These are phyloP conservation scores for Neurospora sp. DNA, from an alignment of 495 filamentous ascomycete species.

Conservation along the genomic window DNA sequence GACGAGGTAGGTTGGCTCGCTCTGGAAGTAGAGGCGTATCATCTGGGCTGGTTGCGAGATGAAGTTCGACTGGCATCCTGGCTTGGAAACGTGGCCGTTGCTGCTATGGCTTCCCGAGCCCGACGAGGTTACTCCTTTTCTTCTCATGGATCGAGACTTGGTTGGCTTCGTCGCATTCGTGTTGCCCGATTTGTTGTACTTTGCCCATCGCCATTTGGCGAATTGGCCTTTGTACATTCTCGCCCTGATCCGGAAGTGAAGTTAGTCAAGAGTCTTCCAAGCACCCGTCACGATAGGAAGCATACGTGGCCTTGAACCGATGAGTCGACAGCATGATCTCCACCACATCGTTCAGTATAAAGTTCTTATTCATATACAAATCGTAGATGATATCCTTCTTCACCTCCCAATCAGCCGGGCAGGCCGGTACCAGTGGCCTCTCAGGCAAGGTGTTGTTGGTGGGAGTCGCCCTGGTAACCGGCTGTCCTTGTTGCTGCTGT, in stretches of 20 bases:
- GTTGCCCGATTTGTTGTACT: conserved; percentile 21
- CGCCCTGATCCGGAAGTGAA: conserved; percentile 6
- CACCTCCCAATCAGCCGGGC: conserved; percentile 21
- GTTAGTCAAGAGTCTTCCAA: neutral
- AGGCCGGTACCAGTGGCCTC: conserved; percentile 21
- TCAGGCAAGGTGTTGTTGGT: neutral
- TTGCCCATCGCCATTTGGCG: conserved; percentile 25
- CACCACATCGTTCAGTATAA: conserved; percentile 26
- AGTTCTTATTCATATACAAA: conserved; percentile 25
- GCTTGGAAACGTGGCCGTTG: neutral
- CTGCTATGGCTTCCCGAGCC: neutral
- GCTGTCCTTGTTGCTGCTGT: neutral
- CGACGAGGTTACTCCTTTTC: neutral
- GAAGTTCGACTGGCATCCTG: neutral
- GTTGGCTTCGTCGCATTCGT: neutral
- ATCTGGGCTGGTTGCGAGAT: neutral
- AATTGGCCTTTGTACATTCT: conserved; percentile 30
- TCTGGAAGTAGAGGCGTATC: conserved; percentile 1
- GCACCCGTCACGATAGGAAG: neutral
- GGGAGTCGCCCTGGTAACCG: neutral
- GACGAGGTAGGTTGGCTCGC: conserved; percentile 3
- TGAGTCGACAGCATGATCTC: conserved; percentile 19
- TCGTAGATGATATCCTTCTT: conserved; percentile 19
- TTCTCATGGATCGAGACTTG: conserved; percentile 1
- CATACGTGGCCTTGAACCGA: conserved; percentile 28